phyloP scores from a whole-genome alignment of 345 rosid species.

The Aegle marmelos region DNA sequence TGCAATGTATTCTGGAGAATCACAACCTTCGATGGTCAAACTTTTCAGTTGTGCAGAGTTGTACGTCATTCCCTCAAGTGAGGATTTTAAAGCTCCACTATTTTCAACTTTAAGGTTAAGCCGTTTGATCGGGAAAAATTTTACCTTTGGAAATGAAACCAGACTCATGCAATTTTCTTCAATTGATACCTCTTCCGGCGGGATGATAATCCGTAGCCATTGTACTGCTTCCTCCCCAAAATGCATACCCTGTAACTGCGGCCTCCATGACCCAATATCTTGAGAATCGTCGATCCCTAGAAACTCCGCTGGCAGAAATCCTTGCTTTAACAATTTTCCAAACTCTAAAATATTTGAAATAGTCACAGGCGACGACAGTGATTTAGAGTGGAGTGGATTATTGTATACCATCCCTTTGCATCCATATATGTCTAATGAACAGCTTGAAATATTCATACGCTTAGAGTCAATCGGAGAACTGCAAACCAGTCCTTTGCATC shows the following conservation, averaged over 20 bases:
- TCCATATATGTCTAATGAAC: not conserved
- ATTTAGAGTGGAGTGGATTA: not conserved
- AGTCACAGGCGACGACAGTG: not conserved
- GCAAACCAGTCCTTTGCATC: not conserved
- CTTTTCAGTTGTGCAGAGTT: not conserved
- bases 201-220: not conserved
- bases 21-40: not conserved
- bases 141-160: not conserved
- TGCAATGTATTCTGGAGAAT: not conserved
- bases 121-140: not conserved
- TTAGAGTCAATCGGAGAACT: not conserved
- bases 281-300: not conserved
- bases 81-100: not conserved
- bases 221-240: not conserved
- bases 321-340: not conserved
- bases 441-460: not conserved
- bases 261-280: not conserved
- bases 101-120: not conserved
- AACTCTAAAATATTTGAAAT: not conserved
- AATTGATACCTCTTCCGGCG: not conserved
- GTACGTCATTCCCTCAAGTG: not conserved
- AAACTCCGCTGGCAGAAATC: not conserved
- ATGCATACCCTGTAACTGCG: fast-evolving
- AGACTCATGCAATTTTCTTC: not conserved
- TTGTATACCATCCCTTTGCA: not conserved